phyloP scores from a whole-genome alignment of 2,329 filamentous ascomycete species.

The Nigrospora sphaerica region DNA sequence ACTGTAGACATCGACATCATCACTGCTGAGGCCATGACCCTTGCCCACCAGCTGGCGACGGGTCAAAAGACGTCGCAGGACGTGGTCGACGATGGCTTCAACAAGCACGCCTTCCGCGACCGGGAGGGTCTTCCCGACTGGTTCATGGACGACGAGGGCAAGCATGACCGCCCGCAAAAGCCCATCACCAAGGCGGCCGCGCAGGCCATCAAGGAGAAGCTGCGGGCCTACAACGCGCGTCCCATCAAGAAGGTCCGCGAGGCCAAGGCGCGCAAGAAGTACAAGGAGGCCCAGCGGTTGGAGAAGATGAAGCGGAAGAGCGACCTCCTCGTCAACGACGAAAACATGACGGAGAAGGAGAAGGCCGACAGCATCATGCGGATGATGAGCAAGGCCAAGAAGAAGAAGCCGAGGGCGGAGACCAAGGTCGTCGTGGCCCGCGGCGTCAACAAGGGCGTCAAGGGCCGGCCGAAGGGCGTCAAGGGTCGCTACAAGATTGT shows the following conservation, averaged over 20 bases:
- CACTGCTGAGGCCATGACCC: slow-evolving; percentile 97
- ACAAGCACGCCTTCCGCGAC: slow-evolving; percentile 86
- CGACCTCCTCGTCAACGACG: slow-evolving; percentile 81
- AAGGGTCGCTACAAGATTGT: slow-evolving; percentile 98
- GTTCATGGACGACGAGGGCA: slow-evolving; percentile 90
- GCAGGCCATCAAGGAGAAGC: slow-evolving; percentile 87
- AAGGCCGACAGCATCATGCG: slow-evolving; percentile 81
- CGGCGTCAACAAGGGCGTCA: slow-evolving; percentile 76
- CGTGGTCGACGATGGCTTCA: slow-evolving; percentile 85
- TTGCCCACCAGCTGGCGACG: slow-evolving; percentile 85
- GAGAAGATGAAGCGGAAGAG: slow-evolving; percentile 98
- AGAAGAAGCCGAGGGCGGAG: slow-evolving; percentile 72
- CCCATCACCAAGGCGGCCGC: slow-evolving; percentile 91
- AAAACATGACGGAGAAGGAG: slow-evolving; percentile 91
- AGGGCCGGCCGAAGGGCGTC: slow-evolving; percentile 80
- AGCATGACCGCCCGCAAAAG: slow-evolving; percentile 75
- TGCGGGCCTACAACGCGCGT: slow-evolving; percentile 84
- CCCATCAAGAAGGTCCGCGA: slow-evolving; percentile 99
- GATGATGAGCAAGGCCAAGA: slow-evolving; percentile 70
- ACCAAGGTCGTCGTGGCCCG: slow-evolving; percentile 85
- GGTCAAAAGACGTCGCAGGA: slow-evolving; percentile 75
- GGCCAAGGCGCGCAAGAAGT: slow-evolving; percentile 93
- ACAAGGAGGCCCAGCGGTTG: slow-evolving; percentile 81
- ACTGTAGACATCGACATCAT: slow-evolving; percentile 86
- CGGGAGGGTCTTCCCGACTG: slow-evolving; percentile 89